A percentile compares a stretch with the other conserved stretches of the same genome.
Evolutionary conservation across 2,329 filamentous ascomycete species (phyloP).

Genomic region (Pochonia chlamydosporia): DNA sequence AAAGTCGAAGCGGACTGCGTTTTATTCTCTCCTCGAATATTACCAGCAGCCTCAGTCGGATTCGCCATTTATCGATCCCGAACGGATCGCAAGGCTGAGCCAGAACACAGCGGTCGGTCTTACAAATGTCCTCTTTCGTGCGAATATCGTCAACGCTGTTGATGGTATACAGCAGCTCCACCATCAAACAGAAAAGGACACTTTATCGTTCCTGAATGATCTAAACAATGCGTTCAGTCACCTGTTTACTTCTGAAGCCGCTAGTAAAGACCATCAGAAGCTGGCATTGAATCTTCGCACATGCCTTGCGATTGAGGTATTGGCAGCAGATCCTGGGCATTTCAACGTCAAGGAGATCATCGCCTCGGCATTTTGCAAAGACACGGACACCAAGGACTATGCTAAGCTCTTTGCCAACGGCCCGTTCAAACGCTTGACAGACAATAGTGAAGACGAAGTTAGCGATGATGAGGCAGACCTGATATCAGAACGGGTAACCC

Average conservation of each 20-base stretch:
- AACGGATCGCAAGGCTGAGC: constrained; percentile 8
- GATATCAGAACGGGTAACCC: background rate
- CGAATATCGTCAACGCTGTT: constrained; percentile 30
- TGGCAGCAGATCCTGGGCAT: constrained; percentile 12
- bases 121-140: constrained; percentile 18
- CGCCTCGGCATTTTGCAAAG: constrained; percentile 24
- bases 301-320: constrained; percentile 23
- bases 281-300: constrained; percentile 32
- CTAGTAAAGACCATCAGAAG: constrained; percentile 11
- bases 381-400: constrained; percentile 1
- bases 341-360: constrained; percentile 15
- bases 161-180: constrained; percentile 18
- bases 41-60: background rate
- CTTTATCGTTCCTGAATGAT: constrained; percentile 22
- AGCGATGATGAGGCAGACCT: background rate
- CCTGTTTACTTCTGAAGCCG: constrained; percentile 18
- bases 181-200: constrained; percentile 7
- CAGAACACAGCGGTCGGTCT: background rate
- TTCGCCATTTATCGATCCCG: constrained; percentile 23
- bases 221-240: constrained; percentile 25
- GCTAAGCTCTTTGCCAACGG: constrained; percentile 14
- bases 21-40: background rate
- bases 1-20: background rate
- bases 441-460: background rate
- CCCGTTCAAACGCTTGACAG: constrained; percentile 20